Percentiles rank a stretch among this genome's conserved stretches.
Conservation (phyloP, 2,329 filamentous ascomycete genomes). For the Tolypocladium inflatum region DNA sequence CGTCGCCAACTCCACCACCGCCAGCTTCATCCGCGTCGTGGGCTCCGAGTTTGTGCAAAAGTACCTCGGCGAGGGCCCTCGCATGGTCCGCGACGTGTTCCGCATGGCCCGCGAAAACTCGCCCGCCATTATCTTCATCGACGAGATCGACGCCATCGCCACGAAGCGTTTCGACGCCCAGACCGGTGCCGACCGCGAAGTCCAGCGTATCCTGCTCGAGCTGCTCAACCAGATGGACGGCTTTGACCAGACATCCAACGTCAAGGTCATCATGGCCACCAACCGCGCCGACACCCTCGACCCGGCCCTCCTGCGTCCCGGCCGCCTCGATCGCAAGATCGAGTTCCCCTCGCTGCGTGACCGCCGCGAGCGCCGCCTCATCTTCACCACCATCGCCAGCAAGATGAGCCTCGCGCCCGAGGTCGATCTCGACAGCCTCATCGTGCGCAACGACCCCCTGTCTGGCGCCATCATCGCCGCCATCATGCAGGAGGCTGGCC, state of each 20-base stretch:
- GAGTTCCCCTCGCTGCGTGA: constrained; percentile 96
- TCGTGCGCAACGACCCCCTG: constrained; percentile 91
- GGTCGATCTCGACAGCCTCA: constrained; percentile 91
- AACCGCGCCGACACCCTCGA: constrained; percentile 97
- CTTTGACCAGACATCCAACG: constrained; percentile 97
- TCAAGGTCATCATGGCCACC: constrained; percentile 99
- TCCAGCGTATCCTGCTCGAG: constrained; percentile 95
- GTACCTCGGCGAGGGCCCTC: constrained; percentile 92
- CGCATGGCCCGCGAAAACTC: constrained; percentile 98
- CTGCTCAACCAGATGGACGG: constrained; percentile 99
- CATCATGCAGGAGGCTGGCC: constrained; percentile 97
- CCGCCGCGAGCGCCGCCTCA: constrained; percentile 86
- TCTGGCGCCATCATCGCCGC: constrained; percentile 94
- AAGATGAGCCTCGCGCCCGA: constrained; percentile 98
- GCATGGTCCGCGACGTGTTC: constrained; percentile 99
- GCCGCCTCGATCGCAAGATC: constrained; percentile 94
- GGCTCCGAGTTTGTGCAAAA: constrained; percentile 99
- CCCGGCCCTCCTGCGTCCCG: constrained; percentile 85
- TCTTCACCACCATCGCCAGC: constrained; percentile 91
- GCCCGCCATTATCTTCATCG: constrained; percentile 98
- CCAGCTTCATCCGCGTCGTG: constrained; percentile 96
- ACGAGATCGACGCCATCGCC: constrained; percentile 97
- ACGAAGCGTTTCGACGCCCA: constrained; percentile 99
- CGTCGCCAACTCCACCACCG: constrained; percentile 95
- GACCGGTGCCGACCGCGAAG: constrained; percentile 94